Evolutionary conservation across 2,329 filamentous ascomycete genomes (phyloP), one percentile per base, ranked within the genome.

Genomic region (Dactylellina haptotyla): DNA sequence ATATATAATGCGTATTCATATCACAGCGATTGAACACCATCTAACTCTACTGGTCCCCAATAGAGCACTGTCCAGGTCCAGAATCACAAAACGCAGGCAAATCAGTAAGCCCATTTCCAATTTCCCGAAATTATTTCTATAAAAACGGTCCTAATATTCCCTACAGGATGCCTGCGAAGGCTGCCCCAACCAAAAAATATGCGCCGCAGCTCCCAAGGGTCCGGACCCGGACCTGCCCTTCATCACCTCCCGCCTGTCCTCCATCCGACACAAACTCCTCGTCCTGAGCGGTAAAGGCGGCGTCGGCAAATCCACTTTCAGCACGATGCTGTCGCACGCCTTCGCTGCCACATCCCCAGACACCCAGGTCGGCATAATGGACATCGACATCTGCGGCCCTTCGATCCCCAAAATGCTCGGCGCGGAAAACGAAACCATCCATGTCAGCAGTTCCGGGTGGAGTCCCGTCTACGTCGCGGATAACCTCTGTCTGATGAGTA

Each of bases 361-460:
- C 48, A 89, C 84, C 65, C 92, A 88, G 0, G 91, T 99, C 26
- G 95, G 94, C 18, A 89, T 99, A 77, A 97, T 98, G 92, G 95
- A 99, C 82, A 96, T 95, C 4, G 95, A 99, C 81, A 97, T 99
- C 75, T 97, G 93, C 82, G 95, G 95, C 0, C 95, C 95, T 0
- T 92, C 89, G 76, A 97, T 99, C 78, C 95, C 95, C 18, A 97
- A 97, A 83, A 98, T 99, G 94, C 93, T 99, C 89, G 95, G 95
- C 32, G 94, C 97, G 0, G 93, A 97, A 81, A 84, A 88, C 25
- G 94, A 99, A 82, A 96, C 91, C 0, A 95, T 99, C 58, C 95
- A 99, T 80, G 88, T 97, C 59, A 95, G 89, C 79, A 90, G 87
- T 59, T 87, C 89, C 0, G 95, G 95, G 1, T 97, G 93, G 95